Evolutionary conservation across 1,139 yeast species (phyloP), one percentile per base, ranked within the genome.

Genomic region (Pneumocystis murina): DNA sequence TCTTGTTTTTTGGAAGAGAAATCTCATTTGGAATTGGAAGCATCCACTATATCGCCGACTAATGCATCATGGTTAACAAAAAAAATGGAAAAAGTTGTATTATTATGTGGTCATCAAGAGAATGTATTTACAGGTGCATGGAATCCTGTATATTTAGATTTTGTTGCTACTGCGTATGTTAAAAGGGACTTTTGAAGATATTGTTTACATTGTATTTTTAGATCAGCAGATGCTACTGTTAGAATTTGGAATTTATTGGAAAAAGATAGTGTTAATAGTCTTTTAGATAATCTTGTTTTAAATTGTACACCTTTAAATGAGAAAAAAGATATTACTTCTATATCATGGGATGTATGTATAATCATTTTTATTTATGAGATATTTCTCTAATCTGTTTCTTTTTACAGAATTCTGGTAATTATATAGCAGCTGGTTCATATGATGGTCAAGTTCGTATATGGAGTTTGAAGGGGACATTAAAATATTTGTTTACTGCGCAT

Each of bases 401-500:
- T 62, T 61, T 39, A 24, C 14, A 66, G 65, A 40, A 58, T 40
- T 63, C 43, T 38, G 66, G 65, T 28, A 59, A 17, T 39, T 40
- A 61, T 16, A 36, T 64, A 35, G 33, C 65, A 59, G 58, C 61
- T 16, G 59, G 63, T 43, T 41, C 68, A 36, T 39, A 63, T 24
- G 66, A 64, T 39, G 66, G 66, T 12, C 59, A 48, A 17, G 59
- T 62, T 14, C 64, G 66, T 48, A 55, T 64, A 38, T 64, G 66
- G 66, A 63, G 30, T 28, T 16, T 41, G 6, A 43, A 35, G 2
- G 65, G 65, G 5, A 62, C 57, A 10, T 76, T 88, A 62, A 77
- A 82, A 66, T 85, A 84, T 68, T 81, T 86, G 0, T 79, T 84
- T 66, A 76, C 79, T 35, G 72, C 80, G 59, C 87, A 84, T 68